These are phyloP conservation scores for Epichloe sibirici DNA, from an alignment of 2,329 filamentous ascomycete species.

Conservation along the genomic window DNA sequence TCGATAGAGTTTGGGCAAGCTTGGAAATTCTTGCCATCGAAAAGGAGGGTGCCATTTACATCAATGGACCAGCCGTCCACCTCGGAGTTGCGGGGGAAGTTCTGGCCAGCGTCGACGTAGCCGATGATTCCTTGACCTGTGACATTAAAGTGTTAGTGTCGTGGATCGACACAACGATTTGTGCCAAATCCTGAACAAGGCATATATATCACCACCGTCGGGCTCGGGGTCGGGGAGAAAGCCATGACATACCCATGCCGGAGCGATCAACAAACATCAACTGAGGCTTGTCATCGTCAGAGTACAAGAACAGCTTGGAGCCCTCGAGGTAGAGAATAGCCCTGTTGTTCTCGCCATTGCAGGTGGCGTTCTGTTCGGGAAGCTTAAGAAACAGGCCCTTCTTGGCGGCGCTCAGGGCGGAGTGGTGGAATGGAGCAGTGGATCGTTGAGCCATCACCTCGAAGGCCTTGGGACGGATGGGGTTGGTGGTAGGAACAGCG, in stretches of 20 bases:
- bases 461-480: constrained; percentile 26
- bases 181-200: too few relatives aligned
- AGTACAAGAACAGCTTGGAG: constrained; percentile 35
- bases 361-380: constrained; percentile 34
- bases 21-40: constrained; percentile 31
- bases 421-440: constrained; percentile 35
- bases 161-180: too few relatives aligned
- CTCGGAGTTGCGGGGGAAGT: constrained; percentile 31
- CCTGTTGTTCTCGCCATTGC: constrained; percentile 27
- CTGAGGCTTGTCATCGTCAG: constrained; percentile 29
- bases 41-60: constrained; percentile 29
- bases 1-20: constrained; percentile 39
- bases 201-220: too few relatives aligned
- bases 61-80: constrained; percentile 34
- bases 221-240: too few relatives aligned
- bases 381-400: constrained; percentile 32
- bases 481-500: constrained; percentile 12
- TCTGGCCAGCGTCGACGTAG: constrained; percentile 35
- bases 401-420: constrained; percentile 30
- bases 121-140: constrained; percentile 39
- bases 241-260: constrained; percentile 38
- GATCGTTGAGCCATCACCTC: constrained; percentile 37
- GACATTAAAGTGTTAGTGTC: constrained; percentile 1
- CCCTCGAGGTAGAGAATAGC: constrained; percentile 40
- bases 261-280: constrained; percentile 41